A percentile compares a stretch with the other conserved stretches of the same genome.
These are phyloP conservation scores for Pichia gijzeniarum DNA, from an alignment of 805 yeast species.

Conservation along the genomic window DNA sequence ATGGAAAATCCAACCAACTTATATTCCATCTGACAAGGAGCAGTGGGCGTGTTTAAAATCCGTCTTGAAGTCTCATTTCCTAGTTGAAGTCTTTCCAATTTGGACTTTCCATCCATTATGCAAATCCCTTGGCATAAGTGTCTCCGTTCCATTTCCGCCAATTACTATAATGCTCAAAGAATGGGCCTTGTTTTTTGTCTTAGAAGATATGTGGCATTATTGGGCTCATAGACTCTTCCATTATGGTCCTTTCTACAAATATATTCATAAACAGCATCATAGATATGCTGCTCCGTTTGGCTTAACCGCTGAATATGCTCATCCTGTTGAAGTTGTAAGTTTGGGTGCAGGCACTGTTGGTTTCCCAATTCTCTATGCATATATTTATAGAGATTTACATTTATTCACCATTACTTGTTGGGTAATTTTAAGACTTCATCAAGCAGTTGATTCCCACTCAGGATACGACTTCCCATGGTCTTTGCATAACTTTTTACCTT, in stretches of 20 bases:
- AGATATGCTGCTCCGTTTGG: constrained; percentile 60
- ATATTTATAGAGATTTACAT: constrained; percentile 41
- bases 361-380: constrained; percentile 50
- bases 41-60: constrained; percentile 58
- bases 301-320: constrained; percentile 55
- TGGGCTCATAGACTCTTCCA: constrained; percentile 54
- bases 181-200: constrained; percentile 43
- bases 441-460: constrained; percentile 56
- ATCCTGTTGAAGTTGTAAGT: constrained; percentile 51
- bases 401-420: constrained; percentile 48
- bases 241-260: constrained; percentile 48
- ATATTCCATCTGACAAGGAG: constrained; percentile 47
- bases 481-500: constrained; percentile 47
- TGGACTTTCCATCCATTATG: constrained; percentile 59
- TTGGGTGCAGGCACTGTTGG: constrained; percentile 58
- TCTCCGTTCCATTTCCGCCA: constrained; percentile 49
- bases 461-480: constrained; percentile 63
- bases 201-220: constrained; percentile 57
- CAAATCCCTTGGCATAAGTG: constrained; percentile 40
- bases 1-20: constrained; percentile 49
- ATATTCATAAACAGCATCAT: constrained; percentile 56
- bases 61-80: constrained; percentile 49
- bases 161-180: constrained; percentile 36
- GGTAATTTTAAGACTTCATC: constrained; percentile 48
- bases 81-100: constrained; percentile 55